Evolutionary conservation across 2,329 filamentous ascomycete genomes (phyloP), one percentile per base, ranked within the genome.

Genomic region (Neopestalotiopsis clavispora): DNA sequence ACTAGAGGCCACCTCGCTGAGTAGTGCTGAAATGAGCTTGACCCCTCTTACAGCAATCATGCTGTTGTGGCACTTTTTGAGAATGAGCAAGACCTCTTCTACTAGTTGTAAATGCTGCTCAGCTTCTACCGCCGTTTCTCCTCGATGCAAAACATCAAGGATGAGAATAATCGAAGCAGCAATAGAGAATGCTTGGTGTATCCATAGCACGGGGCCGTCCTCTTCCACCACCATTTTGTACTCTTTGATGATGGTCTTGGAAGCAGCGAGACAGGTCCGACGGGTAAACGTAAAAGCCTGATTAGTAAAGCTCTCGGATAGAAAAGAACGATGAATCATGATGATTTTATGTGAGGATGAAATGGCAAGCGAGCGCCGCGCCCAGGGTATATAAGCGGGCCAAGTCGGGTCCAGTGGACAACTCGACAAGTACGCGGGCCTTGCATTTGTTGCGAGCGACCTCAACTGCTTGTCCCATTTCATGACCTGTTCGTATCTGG

Each of bases 321-420:
- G 67, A 49, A 80, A 81, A 0, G 78, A 75, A 3, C 80, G 76
- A 68, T 82, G 80, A 23, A 82, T 80, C 79, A 82, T 81, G 72
- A 82, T 82, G 66, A 82, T 80, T 69, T 82, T 82, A 68, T 82
- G 79, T 2, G 77, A 76, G 1, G 80, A 77, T 0, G 77, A 80
- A 32, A 82, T 81, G 12, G 80, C 78, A 20, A 82, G 73, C 34
- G 80, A 76, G 5, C 75, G n/a, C 1, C 62, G 38, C 3, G 62
- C 62, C 62, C 62, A 65, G 1, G 62, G 42, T 34, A 80, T 71
- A 75, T 75, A 82, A 1, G 71, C 69, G 1, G 78, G 78, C 70
- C 77, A 77, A 17, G 68, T 68, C 28, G 77, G 72, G 56, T 78
- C 75, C 1, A 74, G 64, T 2, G 75, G 73, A 20, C 75, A 74